Percentiles rank a stretch among this genome's conserved stretches.
phyloP scores from a whole-genome alignment of 306 rosid species.

The Pterocarpus macrocarpus region DNA sequence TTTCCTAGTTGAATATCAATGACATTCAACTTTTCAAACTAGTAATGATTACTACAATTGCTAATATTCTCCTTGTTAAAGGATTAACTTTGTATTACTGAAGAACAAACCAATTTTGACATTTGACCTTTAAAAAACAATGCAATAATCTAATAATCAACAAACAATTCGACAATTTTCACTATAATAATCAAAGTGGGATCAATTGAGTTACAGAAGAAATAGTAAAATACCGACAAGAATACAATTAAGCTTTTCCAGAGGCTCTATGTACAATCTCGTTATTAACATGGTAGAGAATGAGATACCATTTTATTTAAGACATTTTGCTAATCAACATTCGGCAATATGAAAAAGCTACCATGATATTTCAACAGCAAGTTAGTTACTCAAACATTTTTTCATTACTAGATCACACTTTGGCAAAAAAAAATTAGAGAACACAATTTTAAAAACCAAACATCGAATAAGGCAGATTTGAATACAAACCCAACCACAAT shows the following conservation, averaged over 20 bases:
- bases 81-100: not conserved
- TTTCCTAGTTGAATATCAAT: not conserved
- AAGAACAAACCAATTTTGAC: not conserved
- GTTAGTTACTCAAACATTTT: not conserved
- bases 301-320: not conserved
- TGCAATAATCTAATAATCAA: not conserved
- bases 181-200: not conserved
- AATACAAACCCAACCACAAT: not conserved
- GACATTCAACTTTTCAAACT: not conserved
- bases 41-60: not conserved
- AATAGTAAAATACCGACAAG: not conserved
- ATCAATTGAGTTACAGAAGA: not conserved
- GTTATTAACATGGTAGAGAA: not conserved
- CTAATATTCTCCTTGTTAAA: not conserved
- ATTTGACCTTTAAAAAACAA: not conserved
- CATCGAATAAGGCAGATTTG: not conserved
- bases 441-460: not conserved
- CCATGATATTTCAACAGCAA: not conserved
- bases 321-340: not conserved
- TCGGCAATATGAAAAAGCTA: not conserved
- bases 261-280: not conserved
- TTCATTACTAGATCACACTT: not conserved
- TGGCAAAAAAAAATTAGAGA: not conserved
- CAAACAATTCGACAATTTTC: not conserved
- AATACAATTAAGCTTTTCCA: not conserved